Evolutionary conservation across 768 basidiomycete genomes (phyloP).

Genomic region (Coprinopsis sp.): DNA sequence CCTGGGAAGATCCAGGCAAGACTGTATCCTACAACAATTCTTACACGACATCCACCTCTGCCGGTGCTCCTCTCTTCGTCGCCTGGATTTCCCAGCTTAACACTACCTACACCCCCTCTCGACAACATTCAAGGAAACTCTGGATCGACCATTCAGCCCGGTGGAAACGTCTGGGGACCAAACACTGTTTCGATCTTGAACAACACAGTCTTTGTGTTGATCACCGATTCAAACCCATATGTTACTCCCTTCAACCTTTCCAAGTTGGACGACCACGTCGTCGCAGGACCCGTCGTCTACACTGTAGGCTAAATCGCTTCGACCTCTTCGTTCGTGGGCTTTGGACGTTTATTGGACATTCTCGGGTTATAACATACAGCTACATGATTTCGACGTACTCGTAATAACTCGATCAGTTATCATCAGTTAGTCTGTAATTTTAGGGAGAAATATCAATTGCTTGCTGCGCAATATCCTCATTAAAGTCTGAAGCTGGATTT

Average conservation of each 20-base stretch:
- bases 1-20: conserved; percentile 56
- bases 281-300: conserved; percentile 53
- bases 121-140: conserved; percentile 36
- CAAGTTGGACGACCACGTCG: conserved; percentile 45
- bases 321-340: too few species aligned
- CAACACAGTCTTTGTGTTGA: conserved; percentile 39
- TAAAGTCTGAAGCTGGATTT: too few species aligned
- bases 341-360: too few species aligned
- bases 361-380: too few species aligned
- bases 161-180: conserved; percentile 39
- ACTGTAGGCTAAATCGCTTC: conserved; percentile 33
- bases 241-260: conserved; percentile 59
- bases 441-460: too few species aligned
- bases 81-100: conserved; percentile 62
- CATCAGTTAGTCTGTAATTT: too few species aligned
- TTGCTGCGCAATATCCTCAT: too few species aligned
- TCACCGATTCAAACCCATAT: conserved; percentile 43
- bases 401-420: too few species aligned
- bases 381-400: too few species aligned
- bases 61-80: conserved; percentile 42
- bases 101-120: conserved; percentile 52
- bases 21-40: conserved; percentile 43
- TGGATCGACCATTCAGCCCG: conserved; percentile 47
- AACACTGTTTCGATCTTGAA: conserved; percentile 41
- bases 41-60: conserved; percentile 47